Conservation (phyloP, 768 basidiomycete genomes). For the Lactarius psammicola region DNA sequence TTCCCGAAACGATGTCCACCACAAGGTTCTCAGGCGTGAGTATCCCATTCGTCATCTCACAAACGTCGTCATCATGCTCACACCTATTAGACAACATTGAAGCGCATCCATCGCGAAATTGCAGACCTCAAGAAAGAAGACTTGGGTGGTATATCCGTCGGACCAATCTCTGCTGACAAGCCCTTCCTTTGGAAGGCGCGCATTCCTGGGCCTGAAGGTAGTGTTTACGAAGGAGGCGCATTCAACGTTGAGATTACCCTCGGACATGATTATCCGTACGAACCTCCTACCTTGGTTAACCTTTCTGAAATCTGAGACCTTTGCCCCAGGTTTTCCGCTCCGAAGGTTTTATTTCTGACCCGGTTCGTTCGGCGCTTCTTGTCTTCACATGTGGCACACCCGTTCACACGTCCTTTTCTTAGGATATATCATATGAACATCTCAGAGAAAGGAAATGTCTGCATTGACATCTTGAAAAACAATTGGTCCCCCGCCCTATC, state of each 20-base stretch:
- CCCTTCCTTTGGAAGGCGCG: conserved; percentile 73
- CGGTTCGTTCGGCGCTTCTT: conserved; percentile 47
- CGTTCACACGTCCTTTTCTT: conserved; percentile 7
- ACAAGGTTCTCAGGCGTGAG: conserved; percentile 23
- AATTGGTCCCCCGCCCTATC: conserved; percentile 95
- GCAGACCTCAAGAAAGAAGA: conserved; percentile 81
- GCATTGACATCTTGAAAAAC: conserved; percentile 89
- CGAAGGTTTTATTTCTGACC: conserved; percentile 72
- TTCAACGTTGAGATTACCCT: conserved; percentile 68
- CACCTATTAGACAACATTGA: conserved; percentile 56
- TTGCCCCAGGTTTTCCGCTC: conserved; percentile 66
- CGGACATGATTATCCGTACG: conserved; percentile 77
- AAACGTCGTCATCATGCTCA: neutral
- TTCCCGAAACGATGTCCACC: conserved; percentile 14
- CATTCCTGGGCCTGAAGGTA: conserved; percentile 81
- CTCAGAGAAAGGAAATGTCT: conserved; percentile 72
- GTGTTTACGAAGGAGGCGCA: conserved; percentile 76
- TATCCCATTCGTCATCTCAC: neutral
- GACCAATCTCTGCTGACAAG: conserved; percentile 58
- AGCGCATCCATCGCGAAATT: conserved; percentile 82
- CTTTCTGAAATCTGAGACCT: neutral
- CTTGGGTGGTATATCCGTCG: conserved; percentile 66
- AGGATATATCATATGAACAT: conserved; percentile 94
- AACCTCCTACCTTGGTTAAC: conserved; percentile 4
- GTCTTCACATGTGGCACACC: conserved; percentile 7